Evolutionary conservation across 306 rosid species (phyloP).

Genomic region (Cucumis melo): DNA sequence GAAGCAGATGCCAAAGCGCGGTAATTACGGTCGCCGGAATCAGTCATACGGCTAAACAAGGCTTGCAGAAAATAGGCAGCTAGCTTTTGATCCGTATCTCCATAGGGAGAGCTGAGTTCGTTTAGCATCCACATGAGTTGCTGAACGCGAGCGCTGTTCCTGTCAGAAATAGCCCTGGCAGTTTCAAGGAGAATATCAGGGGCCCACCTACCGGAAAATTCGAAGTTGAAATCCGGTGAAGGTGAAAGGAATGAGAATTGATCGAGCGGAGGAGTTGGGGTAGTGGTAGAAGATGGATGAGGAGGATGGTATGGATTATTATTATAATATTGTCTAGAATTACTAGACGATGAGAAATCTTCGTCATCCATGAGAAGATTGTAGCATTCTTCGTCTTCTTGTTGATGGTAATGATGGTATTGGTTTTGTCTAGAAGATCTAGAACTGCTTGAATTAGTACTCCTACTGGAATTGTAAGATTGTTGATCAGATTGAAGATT

Average conservation of each 20-base stretch:
- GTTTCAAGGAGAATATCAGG: constrained; percentile 55
- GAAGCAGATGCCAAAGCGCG: constrained; percentile 54
- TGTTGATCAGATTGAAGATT: constrained; percentile 38
- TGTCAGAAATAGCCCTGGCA: constrained; percentile 67
- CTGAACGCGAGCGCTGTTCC: constrained; percentile 51
- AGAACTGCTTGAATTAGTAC: constrained; percentile 58
- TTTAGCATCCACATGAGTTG: constrained; percentile 97
- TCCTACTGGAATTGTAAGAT: constrained; percentile 51
- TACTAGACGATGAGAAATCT: constrained; percentile 83
- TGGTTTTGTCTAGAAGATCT: constrained; percentile 44
- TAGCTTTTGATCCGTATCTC: constrained; percentile 74
- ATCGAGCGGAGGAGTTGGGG: constrained; percentile 22
- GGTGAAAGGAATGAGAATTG: constrained; percentile 33
- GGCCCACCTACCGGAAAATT: constrained; percentile 70
- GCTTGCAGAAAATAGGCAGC: constrained; percentile 79
- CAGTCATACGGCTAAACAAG: constrained; percentile 63
- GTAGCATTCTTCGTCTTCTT: constrained; percentile 86
- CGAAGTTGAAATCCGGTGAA: constrained; percentile 23
- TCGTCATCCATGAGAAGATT: constrained; percentile 97
- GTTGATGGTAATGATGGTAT: constrained; percentile 13
- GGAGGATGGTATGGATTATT: constrained; percentile 26
- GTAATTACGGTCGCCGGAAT: constrained; percentile 64
- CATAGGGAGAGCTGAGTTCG: constrained; percentile 79
- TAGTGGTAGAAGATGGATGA: constrained; percentile 10
- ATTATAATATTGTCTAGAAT: constrained; percentile 46